Evolutionary conservation across 148 eudicot species (phyloP).

Genomic region (Spergularia marina): DNA sequence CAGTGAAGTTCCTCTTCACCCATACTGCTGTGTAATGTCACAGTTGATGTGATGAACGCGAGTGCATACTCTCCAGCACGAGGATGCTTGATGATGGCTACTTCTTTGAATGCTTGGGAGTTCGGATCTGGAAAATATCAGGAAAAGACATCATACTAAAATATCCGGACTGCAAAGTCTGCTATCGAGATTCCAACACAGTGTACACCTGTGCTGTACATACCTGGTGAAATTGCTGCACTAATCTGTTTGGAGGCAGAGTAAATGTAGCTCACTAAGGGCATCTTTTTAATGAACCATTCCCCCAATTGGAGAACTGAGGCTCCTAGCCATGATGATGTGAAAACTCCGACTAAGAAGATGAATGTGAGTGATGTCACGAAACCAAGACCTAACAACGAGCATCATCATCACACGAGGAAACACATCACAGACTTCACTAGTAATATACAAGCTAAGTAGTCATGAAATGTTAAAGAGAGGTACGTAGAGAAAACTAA

Average conservation of each 20-base stretch:
- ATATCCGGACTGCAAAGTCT: not conserved
- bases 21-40: slow-evolving; percentile 47
- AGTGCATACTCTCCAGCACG: slow-evolving; percentile 81
- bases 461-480: not conserved
- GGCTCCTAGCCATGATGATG: slow-evolving; percentile 80
- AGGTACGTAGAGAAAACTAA: slow-evolving; percentile 31
- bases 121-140: slow-evolving; percentile 49
- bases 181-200: not conserved
- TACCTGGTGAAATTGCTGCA: slow-evolving; percentile 88
- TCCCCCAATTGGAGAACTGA: slow-evolving; percentile 67
- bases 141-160: not conserved
- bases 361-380: slow-evolving; percentile 65
- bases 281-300: slow-evolving; percentile 83
- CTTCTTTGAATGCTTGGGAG: slow-evolving; percentile 78
- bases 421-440: not conserved
- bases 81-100: slow-evolving; percentile 81
- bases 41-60: slow-evolving; percentile 76
- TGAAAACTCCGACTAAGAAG: slow-evolving; percentile 81
- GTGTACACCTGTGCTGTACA: not conserved
- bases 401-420: not conserved
- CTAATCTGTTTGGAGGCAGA: slow-evolving; percentile 86
- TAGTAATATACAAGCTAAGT: not conserved
- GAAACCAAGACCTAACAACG: slow-evolving; percentile 58
- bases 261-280: slow-evolving; percentile 69
- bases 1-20: slow-evolving; percentile 80